Base-by-base conservation (phyloP, 176 grass and related monocot genomes). In the Ensete ventricosum region DNA sequence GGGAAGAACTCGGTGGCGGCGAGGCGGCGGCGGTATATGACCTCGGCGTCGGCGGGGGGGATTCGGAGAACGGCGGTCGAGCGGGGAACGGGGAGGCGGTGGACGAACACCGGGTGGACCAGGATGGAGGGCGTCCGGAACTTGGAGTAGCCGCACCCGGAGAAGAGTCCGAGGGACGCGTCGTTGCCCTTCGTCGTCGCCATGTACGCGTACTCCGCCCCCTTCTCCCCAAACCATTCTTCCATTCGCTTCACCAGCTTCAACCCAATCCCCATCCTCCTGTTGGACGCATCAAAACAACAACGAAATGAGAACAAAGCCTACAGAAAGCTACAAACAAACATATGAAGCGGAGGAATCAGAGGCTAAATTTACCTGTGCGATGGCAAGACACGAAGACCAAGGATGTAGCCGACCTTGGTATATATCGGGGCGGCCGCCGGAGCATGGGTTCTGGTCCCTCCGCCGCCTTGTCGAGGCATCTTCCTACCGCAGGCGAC, bases 81-180 rank as follows among this genome's bases (percentile, higher is more conserved):
- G 51, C 78, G 80, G 14, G 90, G 81, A 0, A 54, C 1, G 9
- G 63, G 73, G n/a, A 88, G 79, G 19, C 86, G 73, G 82, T 94
- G 95, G 25, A 82, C 76, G 80, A 92, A 89, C 78, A 99, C 95
- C 9, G 95, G 95, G 64, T 99, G 88, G 67, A 91, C 90, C 11
- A 94, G 90, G 24, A 99, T 89, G 10, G 95, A 93, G 27, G 95
- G 90, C 26, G 88, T 94, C 11, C 95, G 84, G 73, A 99, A 99
- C 86, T 94, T 94, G 81, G 86, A 80, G 88, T 94, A 99, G 13
- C 90, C 86, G 73, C 95, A 99, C 13, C 63, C 82, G 5, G 86
- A 94, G 83, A 99, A 99, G 72, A 99, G 90, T 0, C 71, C 80
- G 24, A 99, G 69, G 11, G 90, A 99, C 63, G 90, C 86, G 69